These are phyloP conservation scores for Mycosphaerelloides madeirae DNA, from an alignment of 2,329 filamentous ascomycete genomes.

Conservation along the genomic window DNA sequence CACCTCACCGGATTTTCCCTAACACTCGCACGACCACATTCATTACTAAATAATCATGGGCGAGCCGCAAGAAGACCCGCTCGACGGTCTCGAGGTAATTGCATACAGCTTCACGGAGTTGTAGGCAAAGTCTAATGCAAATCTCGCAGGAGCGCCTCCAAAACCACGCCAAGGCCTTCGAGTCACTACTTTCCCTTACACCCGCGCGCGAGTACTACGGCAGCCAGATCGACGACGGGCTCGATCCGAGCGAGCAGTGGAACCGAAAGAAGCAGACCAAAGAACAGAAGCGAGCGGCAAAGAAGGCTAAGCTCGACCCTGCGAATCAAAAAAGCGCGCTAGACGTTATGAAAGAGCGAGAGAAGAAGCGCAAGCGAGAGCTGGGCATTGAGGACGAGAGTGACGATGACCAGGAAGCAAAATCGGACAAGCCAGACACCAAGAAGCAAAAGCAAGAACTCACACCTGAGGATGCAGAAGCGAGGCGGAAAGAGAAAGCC, in stretches of 20 bases:
- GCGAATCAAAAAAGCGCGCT: slow-evolving; percentile 87
- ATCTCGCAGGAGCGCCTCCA: slow-evolving; percentile 48
- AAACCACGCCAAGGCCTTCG: slow-evolving; percentile 68
- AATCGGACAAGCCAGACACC: slow-evolving; percentile 34
- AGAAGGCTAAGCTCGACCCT: slow-evolving; percentile 84
- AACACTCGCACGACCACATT: too few species aligned
- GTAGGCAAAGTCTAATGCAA: slow-evolving; percentile 3
- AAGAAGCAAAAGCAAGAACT: slow-evolving; percentile 37
- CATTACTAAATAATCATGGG: neutral
- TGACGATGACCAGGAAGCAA: slow-evolving; percentile 32
- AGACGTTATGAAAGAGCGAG: slow-evolving; percentile 85
- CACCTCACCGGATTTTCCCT: neutral
- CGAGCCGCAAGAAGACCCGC: slow-evolving; percentile 13
- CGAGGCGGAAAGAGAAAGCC: slow-evolving; percentile 35
- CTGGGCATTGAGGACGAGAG: slow-evolving; percentile 50
- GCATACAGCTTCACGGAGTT: neutral
- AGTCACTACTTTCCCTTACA: slow-evolving; percentile 80
- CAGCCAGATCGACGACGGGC: slow-evolving; percentile 46
- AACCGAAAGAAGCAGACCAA: slow-evolving; percentile 93
- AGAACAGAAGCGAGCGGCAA: slow-evolving; percentile 74
- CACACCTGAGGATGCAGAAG: slow-evolving; percentile 23
- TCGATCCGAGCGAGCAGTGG: slow-evolving; percentile 87
- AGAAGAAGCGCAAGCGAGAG: slow-evolving; percentile 67
- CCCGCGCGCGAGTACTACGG: slow-evolving; percentile 83
- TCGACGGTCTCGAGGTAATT: slow-evolving; percentile 20